Base-by-base conservation (phyloP, 768 basidiomycete genomes). In the Calocera cornea region DNA sequence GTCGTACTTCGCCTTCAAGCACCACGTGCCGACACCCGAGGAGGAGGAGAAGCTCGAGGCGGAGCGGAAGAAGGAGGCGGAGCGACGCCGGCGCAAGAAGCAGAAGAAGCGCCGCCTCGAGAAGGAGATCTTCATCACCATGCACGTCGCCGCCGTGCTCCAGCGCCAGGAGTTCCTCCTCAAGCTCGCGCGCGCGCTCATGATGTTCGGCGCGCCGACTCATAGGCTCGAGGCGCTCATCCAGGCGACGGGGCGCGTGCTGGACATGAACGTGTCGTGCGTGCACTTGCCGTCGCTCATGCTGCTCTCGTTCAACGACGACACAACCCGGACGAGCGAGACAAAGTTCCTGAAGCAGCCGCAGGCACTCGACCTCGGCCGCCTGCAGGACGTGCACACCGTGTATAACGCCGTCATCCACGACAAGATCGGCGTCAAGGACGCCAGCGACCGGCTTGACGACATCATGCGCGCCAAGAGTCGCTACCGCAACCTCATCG, bases 321-420 rank as follows among this genome's bases (percentile, higher is more conserved):
- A 79, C 27, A 78, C 84, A 1, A 92, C 91, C 1, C 87, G 89
- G 65, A 93, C 90, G 2, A 87, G 86, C 71, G 87, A 86, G 72
- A 83, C 91, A 74, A 90, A 89, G 77, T 82, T 92, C 72, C 88
- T 89, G 68, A 83, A 86, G 66, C 89, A 90, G 75, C 78, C 81
- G 14, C 86, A 85, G 66, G 81, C 85, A 8, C 78, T 93, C 41
- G 88, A 93, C 74, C 80, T 94, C 10, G 86, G 84, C 41, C 93
- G 92, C 77, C 81, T 93, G 1, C 81, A 84, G 5, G 84, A 86
- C 33, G 85, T 86, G 24, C 86, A 90, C 73, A 73, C 79, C 67
- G 74, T 93, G 11, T 92, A 92, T 73, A 90, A 29, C 19, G 69
- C 87, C 83, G 90, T 92, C 70, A 90, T 92, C n/a, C 89, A 92